Evolutionary conservation across 2,329 filamentous ascomycete species (phyloP).

Genomic region (Stylonectria norvegica): DNA sequence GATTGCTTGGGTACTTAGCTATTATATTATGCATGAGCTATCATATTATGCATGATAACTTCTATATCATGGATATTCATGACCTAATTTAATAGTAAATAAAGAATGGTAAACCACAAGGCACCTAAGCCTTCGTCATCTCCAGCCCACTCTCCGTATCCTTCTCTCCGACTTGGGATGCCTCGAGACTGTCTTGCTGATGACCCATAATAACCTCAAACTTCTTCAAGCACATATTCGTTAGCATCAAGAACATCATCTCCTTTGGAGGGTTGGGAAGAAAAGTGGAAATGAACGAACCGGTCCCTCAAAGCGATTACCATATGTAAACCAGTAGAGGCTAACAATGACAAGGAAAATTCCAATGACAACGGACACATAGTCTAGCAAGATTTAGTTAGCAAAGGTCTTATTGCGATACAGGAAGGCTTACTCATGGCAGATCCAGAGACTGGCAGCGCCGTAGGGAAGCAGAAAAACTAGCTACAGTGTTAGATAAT

Average conservation of each 20-base stretch:
- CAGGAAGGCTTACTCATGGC: conserved; percentile 7
- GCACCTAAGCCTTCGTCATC: too few relatives aligned
- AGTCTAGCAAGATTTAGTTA: conserved; percentile 24
- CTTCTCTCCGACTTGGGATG: too few relatives aligned
- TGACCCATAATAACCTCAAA: background rate
- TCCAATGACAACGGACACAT: conserved; percentile 35
- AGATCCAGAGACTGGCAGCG: conserved; percentile 5
- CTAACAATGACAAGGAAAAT: background rate
- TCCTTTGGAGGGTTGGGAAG: background rate
- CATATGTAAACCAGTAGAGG: background rate
- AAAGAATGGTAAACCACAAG: too few relatives aligned
- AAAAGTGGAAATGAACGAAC: background rate
- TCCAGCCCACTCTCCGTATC: too few relatives aligned
- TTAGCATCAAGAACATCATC: background rate
- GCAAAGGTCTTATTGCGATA: background rate
- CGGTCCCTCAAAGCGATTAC: background rate
- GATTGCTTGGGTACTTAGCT: too few relatives aligned
- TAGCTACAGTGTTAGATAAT: background rate
- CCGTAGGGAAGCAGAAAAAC: conserved; percentile 11
- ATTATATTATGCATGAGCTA: too few relatives aligned
- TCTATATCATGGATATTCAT: too few relatives aligned
- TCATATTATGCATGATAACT: too few relatives aligned
- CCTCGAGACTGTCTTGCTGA: background rate
- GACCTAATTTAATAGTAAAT: too few relatives aligned
- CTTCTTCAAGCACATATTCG: background rate